These are phyloP conservation scores for Annulohypoxylon truncatum DNA, from an alignment of 2,329 filamentous ascomycete genomes.

Conservation along the genomic window DNA sequence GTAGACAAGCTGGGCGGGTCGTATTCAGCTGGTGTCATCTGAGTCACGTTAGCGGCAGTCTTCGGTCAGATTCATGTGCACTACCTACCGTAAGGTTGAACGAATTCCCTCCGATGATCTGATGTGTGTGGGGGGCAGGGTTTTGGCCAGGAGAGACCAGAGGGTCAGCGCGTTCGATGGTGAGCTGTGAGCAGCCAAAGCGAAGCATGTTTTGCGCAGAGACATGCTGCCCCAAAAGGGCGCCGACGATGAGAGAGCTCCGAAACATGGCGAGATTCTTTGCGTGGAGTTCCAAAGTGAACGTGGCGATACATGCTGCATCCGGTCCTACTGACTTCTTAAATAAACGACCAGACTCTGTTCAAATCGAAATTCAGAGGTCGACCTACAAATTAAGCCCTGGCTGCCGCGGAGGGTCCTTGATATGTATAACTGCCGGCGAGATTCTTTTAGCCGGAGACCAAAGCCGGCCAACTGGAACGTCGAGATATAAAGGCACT, in stretches of 20 bases:
- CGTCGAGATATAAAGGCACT: slow-evolving; percentile 18
- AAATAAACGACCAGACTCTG: slow-evolving; percentile 23
- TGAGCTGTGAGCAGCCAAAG: slow-evolving; percentile 44
- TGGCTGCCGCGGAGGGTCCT: slow-evolving; percentile 19
- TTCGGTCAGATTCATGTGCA: slow-evolving; percentile 15
- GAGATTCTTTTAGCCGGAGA: slow-evolving; percentile 30
- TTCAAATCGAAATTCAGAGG: neutral
- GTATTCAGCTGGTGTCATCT: slow-evolving; percentile 40
- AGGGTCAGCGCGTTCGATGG: slow-evolving; percentile 42
- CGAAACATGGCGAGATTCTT: slow-evolving; percentile 32
- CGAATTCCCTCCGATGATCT: slow-evolving; percentile 43
- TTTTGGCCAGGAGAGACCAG: slow-evolving; percentile 40
- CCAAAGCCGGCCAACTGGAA: slow-evolving; percentile 26
- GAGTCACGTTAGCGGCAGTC: slow-evolving; percentile 1
- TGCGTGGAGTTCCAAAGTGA: slow-evolving; percentile 17
- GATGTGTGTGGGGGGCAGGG: slow-evolving; percentile 40
- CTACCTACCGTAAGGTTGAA: slow-evolving; percentile 44
- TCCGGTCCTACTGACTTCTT: slow-evolving; percentile 6
- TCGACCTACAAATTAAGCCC: slow-evolving; percentile 6
- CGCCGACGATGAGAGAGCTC: slow-evolving; percentile 28
- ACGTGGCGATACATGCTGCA: slow-evolving; percentile 4
- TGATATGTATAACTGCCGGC: slow-evolving; percentile 29
- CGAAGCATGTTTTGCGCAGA: slow-evolving; percentile 42
- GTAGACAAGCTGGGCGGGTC: slow-evolving; percentile 43
- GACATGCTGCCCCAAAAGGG: slow-evolving; percentile 37